These are phyloP conservation scores for Backusella mclennaniae DNA, from an alignment of 192 early-diverging fungal genomes.

Conservation along the genomic window DNA sequence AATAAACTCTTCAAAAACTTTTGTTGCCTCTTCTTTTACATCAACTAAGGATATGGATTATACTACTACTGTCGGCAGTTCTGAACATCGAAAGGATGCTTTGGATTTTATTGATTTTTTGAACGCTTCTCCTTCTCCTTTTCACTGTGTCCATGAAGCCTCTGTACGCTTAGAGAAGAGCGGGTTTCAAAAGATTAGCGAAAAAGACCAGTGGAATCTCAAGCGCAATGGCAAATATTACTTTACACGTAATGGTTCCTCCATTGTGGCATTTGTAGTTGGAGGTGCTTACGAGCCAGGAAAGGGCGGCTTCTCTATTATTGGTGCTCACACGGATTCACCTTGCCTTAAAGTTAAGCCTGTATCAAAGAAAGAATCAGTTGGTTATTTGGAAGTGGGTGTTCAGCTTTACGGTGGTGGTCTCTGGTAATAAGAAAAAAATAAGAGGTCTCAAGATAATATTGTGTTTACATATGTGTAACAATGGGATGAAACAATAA, in stretches of 20 bases:
- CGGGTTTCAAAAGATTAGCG: conserved; percentile 85
- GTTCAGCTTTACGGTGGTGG: conserved; percentile 94
- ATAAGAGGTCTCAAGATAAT: not conserved
- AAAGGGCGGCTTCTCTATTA: conserved; percentile 78
- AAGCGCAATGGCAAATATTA: conserved; percentile 89
- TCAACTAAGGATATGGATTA: conserved; percentile 7
- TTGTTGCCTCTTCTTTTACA: conserved; percentile 11
- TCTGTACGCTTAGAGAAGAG: conserved; percentile 66
- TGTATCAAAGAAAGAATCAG: conserved; percentile 83
- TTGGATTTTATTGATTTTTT: conserved; percentile 83
- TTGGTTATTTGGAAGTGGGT: conserved; percentile 89
- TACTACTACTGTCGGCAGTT: not conserved
- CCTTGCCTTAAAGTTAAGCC: conserved; percentile 98
- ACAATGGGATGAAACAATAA: not conserved
- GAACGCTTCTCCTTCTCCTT: conserved; percentile 91
- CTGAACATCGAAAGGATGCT: conserved; percentile 26
- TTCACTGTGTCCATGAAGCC: conserved; percentile 90
- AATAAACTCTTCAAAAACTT: conserved; percentile 6
- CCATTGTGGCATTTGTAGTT: conserved; percentile 91
- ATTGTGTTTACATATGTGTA: not conserved
- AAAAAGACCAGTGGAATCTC: conserved; percentile 81
- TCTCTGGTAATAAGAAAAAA: conserved; percentile 60
- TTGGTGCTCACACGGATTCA: conserved; percentile 96
- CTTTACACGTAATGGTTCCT: conserved; percentile 90
- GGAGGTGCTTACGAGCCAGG: conserved; percentile 82